Evolutionary conservation across 2,329 filamentous ascomycete genomes (phyloP), one percentile per base, ranked within the genome.

Genomic region (Pestalotiopsis sp.): DNA sequence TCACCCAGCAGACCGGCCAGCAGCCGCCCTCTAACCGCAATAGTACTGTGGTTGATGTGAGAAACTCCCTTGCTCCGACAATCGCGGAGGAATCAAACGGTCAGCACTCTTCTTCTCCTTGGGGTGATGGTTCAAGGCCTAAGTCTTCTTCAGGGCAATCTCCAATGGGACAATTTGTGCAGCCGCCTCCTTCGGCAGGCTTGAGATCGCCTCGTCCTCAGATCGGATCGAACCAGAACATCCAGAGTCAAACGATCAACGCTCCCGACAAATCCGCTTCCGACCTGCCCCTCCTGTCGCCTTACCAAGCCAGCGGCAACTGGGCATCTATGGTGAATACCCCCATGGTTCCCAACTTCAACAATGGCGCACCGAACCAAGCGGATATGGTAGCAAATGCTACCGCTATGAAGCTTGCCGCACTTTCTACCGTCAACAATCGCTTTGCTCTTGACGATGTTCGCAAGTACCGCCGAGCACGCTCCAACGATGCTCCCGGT

Each of bases 261-360:
- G 89, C 92, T 2, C 88, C 88, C 25, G 93, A 97, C 64, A 90
- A 89, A 73, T 87, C 89, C 65, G 83, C 82, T 12, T 79, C 83
- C n/a, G 94, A 95, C 68, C 86, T 97, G 76, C 94, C 95, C 3
- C 82, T 97, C 71, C 85, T 99, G 69, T 98, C 96, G 20, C 96
- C 96, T 0, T 95, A 91, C 71, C 90, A 89, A 70, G 86, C 91
- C 45, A 94, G 94, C 78, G 94, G 93, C 68, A 98, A 96, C 84
- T 99, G 96, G 96, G 96, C 96, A 27, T 98, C 96, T 9, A 97
- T 98, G 93, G 91, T 97, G 72, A 98, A 97, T 83, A 99, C 96
- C 2, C 96, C 96, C 2, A 97, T 98, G 92, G 93, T 95, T 4
- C 84, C 93, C 56, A 95, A 91, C 73, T 99, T 98, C 80, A 91